Percentiles rank a stretch among this genome's conserved stretches.
Evolutionary conservation across 108 stramenopile genomes (phyloP).

Genomic region (Epipyxis sp.): DNA sequence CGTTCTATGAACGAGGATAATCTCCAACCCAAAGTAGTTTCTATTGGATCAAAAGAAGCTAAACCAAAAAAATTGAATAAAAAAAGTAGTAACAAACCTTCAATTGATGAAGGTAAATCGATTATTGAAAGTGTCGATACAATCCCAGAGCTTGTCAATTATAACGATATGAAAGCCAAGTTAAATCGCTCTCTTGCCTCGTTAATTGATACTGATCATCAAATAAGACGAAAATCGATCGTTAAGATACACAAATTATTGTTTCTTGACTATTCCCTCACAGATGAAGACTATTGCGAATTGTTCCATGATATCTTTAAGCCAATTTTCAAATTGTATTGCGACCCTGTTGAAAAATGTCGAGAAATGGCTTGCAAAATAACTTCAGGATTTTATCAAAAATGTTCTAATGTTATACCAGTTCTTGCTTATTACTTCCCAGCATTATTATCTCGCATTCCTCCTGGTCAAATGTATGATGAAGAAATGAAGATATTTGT

Average conservation of each 20-base stretch:
- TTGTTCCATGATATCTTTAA: neutral
- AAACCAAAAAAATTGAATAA: too few species aligned
- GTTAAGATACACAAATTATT: neutral
- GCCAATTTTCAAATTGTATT: constrained; percentile 17
- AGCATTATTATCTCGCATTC: constrained; percentile 49
- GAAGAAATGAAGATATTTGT: constrained; percentile 62
- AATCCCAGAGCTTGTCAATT: too few species aligned
- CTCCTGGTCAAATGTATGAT: constrained; percentile 51
- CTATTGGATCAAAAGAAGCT: too few species aligned
- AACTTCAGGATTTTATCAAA: neutral
- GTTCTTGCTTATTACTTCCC: constrained; percentile 60
- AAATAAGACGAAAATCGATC: neutral
- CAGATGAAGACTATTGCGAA: neutral
- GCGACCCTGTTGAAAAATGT: constrained; percentile 19
- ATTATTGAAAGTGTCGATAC: too few species aligned
- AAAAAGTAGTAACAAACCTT: too few species aligned
- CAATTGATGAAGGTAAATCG: too few species aligned
- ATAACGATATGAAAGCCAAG: too few species aligned
- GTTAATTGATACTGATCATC: neutral
- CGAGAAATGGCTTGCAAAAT: neutral
- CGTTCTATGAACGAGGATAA: neutral
- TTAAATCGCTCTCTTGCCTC: too few species aligned
- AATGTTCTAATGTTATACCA: constrained; percentile 44
- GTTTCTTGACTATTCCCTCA: neutral
- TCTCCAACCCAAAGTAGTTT: too few species aligned